phyloP scores from a whole-genome alignment of 164 flowering plant genomes.

The grape (Vitis vinifera) region DNA sequence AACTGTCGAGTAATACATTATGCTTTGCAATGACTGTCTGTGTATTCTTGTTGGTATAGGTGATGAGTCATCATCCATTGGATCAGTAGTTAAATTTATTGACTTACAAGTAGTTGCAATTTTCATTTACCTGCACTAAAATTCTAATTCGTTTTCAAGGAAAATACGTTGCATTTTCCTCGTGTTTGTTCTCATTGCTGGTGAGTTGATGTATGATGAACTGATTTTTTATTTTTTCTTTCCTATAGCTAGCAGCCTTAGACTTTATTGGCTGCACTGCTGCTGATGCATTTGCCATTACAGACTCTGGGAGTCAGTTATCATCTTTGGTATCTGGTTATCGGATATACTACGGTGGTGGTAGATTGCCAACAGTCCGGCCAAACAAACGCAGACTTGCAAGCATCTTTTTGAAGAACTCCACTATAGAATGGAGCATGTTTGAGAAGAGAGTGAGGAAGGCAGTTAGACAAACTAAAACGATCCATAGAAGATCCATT shows the following conservation, averaged over 20 bases:
- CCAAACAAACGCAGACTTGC: conserved; percentile 98
- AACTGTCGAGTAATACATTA: background rate
- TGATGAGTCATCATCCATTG: too few relatives aligned
- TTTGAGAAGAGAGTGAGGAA: conserved; percentile 69
- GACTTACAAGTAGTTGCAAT: too few relatives aligned
- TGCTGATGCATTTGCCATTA: conserved; percentile 92
- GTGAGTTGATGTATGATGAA: background rate
- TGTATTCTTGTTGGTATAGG: background rate
- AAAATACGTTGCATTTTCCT: background rate
- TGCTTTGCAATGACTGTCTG: background rate
- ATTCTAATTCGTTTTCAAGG: background rate
- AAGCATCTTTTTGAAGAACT: conserved; percentile 69
- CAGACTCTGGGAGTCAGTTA: conserved; percentile 95
- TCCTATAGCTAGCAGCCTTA: conserved; percentile 83
- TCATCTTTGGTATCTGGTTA: conserved; percentile 92
- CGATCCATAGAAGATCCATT: conserved; percentile 44
- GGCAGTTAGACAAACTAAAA: conserved; percentile 73
- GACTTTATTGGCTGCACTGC: conserved; percentile 95
- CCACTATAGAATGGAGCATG: conserved; percentile 79
- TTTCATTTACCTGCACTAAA: too few relatives aligned
- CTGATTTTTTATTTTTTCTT: background rate
- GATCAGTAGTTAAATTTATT: too few relatives aligned
- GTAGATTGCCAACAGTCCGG: conserved; percentile 77
- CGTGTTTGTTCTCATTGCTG: background rate
- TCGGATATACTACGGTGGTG: conserved; percentile 81